A percentile compares a stretch with the other conserved stretches of the same genome.
Evolutionary conservation across 352 stramenopile genomes (phyloP).

Genomic region (Phytophthora multivora): DNA sequence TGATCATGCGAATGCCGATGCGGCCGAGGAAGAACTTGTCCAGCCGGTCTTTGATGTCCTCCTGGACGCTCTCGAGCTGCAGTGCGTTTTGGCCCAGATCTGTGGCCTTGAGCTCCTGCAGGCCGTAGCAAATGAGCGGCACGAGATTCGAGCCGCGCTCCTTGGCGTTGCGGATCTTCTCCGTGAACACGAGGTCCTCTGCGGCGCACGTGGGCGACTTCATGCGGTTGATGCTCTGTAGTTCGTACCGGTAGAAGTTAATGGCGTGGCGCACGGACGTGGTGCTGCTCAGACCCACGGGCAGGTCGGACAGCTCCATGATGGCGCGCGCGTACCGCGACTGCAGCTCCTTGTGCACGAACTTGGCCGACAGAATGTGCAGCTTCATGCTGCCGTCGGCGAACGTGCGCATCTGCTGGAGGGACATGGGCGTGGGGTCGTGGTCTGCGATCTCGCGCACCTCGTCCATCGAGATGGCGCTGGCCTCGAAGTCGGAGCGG

Average conservation of each 20-base stretch:
- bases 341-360: conserved; percentile 78
- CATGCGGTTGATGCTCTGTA: conserved; percentile 49
- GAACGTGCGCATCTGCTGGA: conserved; percentile 80
- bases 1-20: conserved; percentile 99
- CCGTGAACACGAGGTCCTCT: conserved; percentile 64
- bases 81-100: conserved; percentile 58
- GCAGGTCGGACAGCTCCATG: conserved; percentile 74
- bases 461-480: conserved; percentile 59
- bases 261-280: conserved; percentile 64
- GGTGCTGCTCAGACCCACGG: conserved; percentile 59
- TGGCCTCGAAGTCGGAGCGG: conserved; percentile 17
- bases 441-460: conserved; percentile 56
- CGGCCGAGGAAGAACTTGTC: conserved; percentile 98
- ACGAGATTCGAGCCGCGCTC: conserved; percentile 67
- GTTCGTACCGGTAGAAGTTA: conserved; percentile 60
- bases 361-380: conserved; percentile 57
- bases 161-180: conserved; percentile 56
- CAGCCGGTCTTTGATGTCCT: conserved; percentile 79
- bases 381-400: conserved; percentile 60
- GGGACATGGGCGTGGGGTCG: conserved; percentile 66
- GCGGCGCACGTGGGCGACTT: conserved; percentile 44
- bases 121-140: conserved; percentile 66
- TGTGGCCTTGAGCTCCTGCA: conserved; percentile 64
- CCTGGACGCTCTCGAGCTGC: conserved; percentile 58
- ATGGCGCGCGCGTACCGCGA: conserved; percentile 69